These are phyloP conservation scores for Ophiostoma fasciatum DNA, from an alignment of 2,329 filamentous ascomycete genomes.

Conservation along the genomic window DNA sequence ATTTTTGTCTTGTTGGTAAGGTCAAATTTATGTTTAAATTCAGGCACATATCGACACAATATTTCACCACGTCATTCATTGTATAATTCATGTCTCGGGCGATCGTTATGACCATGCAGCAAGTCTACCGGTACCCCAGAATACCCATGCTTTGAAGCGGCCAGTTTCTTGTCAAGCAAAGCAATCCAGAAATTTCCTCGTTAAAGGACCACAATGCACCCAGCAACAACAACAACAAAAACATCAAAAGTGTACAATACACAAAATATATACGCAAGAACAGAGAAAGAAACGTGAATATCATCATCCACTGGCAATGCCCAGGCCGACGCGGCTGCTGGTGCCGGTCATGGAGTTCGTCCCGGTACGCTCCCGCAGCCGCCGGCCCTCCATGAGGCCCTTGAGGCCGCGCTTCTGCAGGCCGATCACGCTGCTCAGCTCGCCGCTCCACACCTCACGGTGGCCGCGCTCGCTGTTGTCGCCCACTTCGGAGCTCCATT, in stretches of 20 bases:
- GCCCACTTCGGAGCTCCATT: slow-evolving; percentile 41
- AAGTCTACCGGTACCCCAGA: no score
- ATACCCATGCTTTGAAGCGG: no score
- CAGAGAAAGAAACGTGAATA: neutral
- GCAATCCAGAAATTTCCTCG: no score
- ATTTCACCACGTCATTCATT: no score
- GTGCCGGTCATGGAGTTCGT: slow-evolving; percentile 16
- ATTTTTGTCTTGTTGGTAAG: no score
- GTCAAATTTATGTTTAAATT: no score
- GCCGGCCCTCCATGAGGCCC: slow-evolving; percentile 85
- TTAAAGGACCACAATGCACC: no score
- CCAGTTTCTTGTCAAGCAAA: no score
- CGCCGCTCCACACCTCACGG: slow-evolving; percentile 63
- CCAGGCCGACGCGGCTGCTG: slow-evolving; percentile 9
- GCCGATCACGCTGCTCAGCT: slow-evolving; percentile 82
- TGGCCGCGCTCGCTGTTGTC: slow-evolving; percentile 32
- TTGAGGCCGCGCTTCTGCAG: slow-evolving; percentile 85
- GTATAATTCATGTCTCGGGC: no score
- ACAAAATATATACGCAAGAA: neutral
- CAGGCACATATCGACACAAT: no score
- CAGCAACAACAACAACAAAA: neutral
- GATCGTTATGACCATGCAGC: no score
- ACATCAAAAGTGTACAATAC: neutral
- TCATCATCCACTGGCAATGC: slow-evolving; percentile 10
- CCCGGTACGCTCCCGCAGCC: slow-evolving; percentile 60